Evolutionary conservation across 495 filamentous ascomycete species (phyloP), one percentile per base, ranked within the genome.

Genomic region (Penicilliopsis zonata): DNA sequence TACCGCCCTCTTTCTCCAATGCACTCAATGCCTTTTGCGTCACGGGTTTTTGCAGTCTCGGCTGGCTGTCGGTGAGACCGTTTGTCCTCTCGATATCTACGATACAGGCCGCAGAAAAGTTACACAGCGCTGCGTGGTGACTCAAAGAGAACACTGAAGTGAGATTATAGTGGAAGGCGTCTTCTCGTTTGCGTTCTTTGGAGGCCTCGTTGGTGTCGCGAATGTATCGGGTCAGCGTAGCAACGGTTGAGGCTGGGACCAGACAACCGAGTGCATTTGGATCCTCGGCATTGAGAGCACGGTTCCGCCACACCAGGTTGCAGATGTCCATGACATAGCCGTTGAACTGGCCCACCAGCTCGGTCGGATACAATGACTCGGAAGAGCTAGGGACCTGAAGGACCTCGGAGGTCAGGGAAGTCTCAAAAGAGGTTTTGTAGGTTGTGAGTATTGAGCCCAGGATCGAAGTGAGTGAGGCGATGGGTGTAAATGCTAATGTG

Each of bases 291-390:
- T 75, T 74, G 19, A 94, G 75, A 0, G 80, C 86, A 9, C 79
- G 77, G 13, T 74, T 76, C 13, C 82, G 72, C 84, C 86, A 92
- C 9, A 93, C 42, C 28, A 82, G 70, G 44, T 94, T 92, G 60
- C 82, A 90, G 24, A 85, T 67, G 45, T 94, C 86, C 80, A 90
- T 90, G 18, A 93, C 67, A 44, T 79, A 86, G 6, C 79, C 80
- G 51, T 94, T 94, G 59, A 90, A 88, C 13, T 69, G 62, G 25
- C 72, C 67, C 32, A 86, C 60, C 3, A 61, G 30, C 2, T 72
- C 42, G 69, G 72, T 40, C 54, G 57, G 29, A 53, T 64, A 40
- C 59, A 69, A 37, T 59, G 69, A 30, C 36, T 52, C 33, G 34
- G 57, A 7, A 41, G 60, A 21, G 32, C 47, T 33, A 12, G 46